Evolutionary conservation across 2,329 filamentous ascomycete species (phyloP).

Genomic region (Monilinia fructigena): DNA sequence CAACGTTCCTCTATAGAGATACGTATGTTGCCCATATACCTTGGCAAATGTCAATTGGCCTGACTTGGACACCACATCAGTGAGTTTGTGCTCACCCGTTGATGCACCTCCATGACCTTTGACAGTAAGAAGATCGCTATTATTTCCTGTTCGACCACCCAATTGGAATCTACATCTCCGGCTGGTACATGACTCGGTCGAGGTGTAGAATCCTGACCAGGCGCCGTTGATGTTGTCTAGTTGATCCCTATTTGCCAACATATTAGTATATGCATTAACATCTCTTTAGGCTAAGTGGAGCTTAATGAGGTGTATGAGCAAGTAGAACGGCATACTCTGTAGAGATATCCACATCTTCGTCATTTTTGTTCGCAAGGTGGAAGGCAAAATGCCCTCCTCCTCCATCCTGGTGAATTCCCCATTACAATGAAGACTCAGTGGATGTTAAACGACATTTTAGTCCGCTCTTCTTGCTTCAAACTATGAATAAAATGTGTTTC

Average conservation of each 20-base stretch:
- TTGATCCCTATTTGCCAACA: background rate
- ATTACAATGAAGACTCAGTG: background rate
- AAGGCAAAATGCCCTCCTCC: background rate
- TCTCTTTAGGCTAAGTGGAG: background rate
- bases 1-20: background rate
- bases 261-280: background rate
- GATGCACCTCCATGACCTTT: background rate
- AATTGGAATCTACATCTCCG: background rate
- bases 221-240: background rate
- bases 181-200: background rate
- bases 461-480: background rate
- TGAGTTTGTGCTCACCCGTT: background rate
- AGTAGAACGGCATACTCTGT: background rate
- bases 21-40: background rate
- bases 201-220: background rate
- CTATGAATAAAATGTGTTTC: background rate
- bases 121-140: background rate
- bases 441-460: background rate
- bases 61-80: background rate
- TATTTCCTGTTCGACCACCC: background rate
- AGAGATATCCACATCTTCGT: background rate
- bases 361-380: background rate
- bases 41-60: background rate
- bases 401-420: background rate
- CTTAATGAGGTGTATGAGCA: background rate